Evolutionary conservation across 148 eudicot genomes (phyloP).

Genomic region (Selenicereus undatus): DNA sequence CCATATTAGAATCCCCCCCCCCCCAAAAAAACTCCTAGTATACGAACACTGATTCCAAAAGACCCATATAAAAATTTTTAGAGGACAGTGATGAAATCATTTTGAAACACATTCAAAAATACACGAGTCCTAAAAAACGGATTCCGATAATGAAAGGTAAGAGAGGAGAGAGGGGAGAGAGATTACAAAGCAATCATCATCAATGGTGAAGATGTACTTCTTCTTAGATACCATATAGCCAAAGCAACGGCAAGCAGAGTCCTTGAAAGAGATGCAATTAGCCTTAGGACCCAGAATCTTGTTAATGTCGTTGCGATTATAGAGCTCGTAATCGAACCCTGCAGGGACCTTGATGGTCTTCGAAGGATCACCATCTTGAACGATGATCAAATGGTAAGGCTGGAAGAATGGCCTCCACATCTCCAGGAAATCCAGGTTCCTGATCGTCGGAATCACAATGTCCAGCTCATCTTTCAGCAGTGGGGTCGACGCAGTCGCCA

Average conservation of each 20-base stretch:
- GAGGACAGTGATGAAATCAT: no score
- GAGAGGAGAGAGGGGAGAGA: background rate
- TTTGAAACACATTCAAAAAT: no score
- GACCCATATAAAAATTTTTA: no score
- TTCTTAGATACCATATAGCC: slow-evolving; percentile 62
- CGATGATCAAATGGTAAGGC: slow-evolving; percentile 52
- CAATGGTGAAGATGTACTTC: slow-evolving; percentile 62
- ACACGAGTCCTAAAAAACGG: background rate
- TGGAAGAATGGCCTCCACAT: slow-evolving; percentile 59
- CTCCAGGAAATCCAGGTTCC: slow-evolving; percentile 58
- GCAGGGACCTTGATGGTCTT: slow-evolving; percentile 44
- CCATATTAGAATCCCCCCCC: no score
- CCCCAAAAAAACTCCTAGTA: no score
- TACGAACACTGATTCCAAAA: no score
- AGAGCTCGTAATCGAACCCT: slow-evolving; percentile 58
- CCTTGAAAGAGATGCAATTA: slow-evolving; percentile 58
- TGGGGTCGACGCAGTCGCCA: slow-evolving; percentile 27
- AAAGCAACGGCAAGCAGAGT: slow-evolving; percentile 59
- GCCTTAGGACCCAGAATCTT: slow-evolving; percentile 53
- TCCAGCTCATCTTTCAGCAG: slow-evolving; percentile 51
- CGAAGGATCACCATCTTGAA: slow-evolving; percentile 65
- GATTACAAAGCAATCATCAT: slow-evolving; percentile 67
- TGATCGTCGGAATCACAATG: slow-evolving; percentile 56
- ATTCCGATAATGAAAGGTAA: background rate
- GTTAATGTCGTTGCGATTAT: slow-evolving; percentile 53